Evolutionary conservation across 78 protist species (phyloP), one percentile per base, ranked within the genome.

Genomic region (Dictyostelium capitatum): DNA sequence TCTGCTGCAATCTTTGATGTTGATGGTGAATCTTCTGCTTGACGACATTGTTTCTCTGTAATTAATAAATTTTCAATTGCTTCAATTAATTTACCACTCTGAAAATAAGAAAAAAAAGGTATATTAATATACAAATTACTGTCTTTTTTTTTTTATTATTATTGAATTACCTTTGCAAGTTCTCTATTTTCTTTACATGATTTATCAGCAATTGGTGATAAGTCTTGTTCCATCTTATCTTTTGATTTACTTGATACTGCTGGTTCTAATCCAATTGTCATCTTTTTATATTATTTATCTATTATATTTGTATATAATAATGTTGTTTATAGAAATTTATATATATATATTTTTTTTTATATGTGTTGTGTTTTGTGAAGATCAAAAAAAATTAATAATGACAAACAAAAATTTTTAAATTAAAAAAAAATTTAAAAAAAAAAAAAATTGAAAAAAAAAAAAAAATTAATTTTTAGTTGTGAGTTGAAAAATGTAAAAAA

Each of bases 21-120:
- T 46, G 92, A 80, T 69, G 96, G 53, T 46, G 90, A 81, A 84
- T 94, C 96, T 69, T 94, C 96, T 14, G 80, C 92, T 53, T 94
- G 92, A 77, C 96, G 74, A 37, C 89, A 59, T 53, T 81, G 89
- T 67, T 94, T 94, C 30, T 94, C 96, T n/a, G 74, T 43, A 51
- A 83, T 50, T 74, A 94, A 75, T 20, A 94, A 50, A 69, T 80
- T 84, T 56, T 94, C 96, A 82, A 94, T 73, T 30, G 96, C 96
- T 56, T 91, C 83, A 5, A 54, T 8, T 28, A 89, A 57, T 30
- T 78, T 62, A 20, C 80, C 80, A 74, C 80, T 74, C 80, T 69
- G 12, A 0, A 11, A 67, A 67, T 30, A 17, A 57, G 10, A 57
- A 12, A 17, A 57, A 57, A 57, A 59, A n/a, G 7, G 7, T 15